Conservation (phyloP, 2,329 filamentous ascomycete genomes). For the Cucurbitaria berberidis region DNA sequence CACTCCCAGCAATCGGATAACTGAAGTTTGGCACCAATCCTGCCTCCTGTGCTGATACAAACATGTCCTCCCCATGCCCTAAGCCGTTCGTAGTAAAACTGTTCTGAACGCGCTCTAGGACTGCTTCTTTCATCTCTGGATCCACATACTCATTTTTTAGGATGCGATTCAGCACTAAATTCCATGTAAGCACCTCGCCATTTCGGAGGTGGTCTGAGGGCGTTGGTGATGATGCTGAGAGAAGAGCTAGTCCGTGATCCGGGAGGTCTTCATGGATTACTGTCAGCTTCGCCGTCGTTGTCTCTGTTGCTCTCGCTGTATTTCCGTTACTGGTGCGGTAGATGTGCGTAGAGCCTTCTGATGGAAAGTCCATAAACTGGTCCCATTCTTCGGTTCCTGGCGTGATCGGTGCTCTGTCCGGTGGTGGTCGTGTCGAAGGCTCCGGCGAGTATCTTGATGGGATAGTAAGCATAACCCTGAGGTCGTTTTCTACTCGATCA, state of each 20-base stretch:
- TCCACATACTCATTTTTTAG: conserved; percentile 9
- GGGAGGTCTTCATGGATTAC: not conserved
- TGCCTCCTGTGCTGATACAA: conserved; percentile 2
- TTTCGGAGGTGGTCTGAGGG: not conserved
- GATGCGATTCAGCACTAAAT: conserved; percentile 12
- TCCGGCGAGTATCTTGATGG: not conserved
- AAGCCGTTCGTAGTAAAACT: not conserved
- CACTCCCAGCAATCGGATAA: conserved; percentile 17
- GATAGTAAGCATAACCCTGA: not conserved
- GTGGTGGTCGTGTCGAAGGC: not conserved
- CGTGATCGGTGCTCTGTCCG: conserved; percentile 2
- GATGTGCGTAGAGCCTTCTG: not conserved
- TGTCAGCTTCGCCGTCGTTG: not conserved
- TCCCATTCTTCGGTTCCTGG: conserved; percentile 11
- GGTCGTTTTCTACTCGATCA: not conserved
- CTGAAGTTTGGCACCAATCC: conserved; percentile 36
- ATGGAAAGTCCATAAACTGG: conserved; percentile 10
- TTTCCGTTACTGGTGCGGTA: not conserved
- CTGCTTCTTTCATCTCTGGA: conserved; percentile 1
- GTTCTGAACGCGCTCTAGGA: conserved; percentile 5
- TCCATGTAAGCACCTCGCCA: conserved; percentile 15
- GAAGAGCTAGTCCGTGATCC: not conserved
- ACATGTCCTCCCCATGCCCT: not conserved
- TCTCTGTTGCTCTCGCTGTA: too few relatives aligned
- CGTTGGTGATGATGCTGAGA: not conserved